Conservation (phyloP, 2,329 filamentous ascomycete genomes). For the Cladosporium sp. region DNA sequence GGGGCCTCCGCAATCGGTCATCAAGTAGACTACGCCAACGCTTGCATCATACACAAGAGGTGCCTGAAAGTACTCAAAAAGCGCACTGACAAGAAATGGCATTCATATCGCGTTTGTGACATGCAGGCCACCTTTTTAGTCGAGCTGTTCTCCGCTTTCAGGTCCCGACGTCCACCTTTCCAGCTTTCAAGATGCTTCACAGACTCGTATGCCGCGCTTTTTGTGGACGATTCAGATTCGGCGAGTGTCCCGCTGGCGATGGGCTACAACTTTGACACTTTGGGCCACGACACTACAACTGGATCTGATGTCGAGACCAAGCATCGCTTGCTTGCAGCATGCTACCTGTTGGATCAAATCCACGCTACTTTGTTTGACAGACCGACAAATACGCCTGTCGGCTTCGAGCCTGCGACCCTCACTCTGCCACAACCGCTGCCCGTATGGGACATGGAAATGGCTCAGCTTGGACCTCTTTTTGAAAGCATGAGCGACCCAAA, state of each 20-base stretch:
- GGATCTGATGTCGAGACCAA: conserved; percentile 18
- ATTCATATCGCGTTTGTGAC: conserved; percentile 33
- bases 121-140: conserved; percentile 42
- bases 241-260: background rate
- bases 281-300: conserved; percentile 37
- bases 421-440: conserved; percentile 33
- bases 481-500: too few relatives aligned
- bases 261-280: conserved; percentile 15
- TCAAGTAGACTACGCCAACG: conserved; percentile 31
- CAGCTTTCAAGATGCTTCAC: conserved; percentile 36
- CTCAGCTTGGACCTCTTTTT: too few relatives aligned
- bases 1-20: conserved; percentile 38
- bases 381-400: conserved; percentile 9
- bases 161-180: conserved; percentile 34
- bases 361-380: conserved; percentile 30
- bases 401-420: conserved; percentile 27
- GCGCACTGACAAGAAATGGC: conserved; percentile 19
- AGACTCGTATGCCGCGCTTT: conserved; percentile 29
- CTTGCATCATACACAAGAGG: conserved; percentile 36
- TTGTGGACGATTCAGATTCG: conserved; percentile 7
- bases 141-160: conserved; percentile 40
- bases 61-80: conserved; percentile 37
- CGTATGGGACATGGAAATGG: conserved; percentile 32
- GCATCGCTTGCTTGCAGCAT: conserved; percentile 34
- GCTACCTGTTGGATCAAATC: conserved; percentile 40